Base-by-base conservation (phyloP, 768 basidiomycete genomes). In the Boletus sp. region DNA sequence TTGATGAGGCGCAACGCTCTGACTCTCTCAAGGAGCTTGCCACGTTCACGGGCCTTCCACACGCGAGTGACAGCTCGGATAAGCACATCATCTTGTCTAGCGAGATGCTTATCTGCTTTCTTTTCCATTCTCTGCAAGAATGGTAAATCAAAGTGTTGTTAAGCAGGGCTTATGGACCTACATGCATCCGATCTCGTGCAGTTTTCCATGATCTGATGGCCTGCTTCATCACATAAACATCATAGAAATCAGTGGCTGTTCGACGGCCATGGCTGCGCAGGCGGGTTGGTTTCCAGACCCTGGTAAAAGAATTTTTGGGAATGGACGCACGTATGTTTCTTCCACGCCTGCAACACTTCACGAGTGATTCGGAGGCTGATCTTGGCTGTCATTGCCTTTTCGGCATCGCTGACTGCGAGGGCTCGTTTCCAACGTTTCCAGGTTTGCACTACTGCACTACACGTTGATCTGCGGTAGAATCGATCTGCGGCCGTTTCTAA, bases 41-140 rank as follows among this genome's bases (percentile, higher is more conserved):
- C 84, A 9, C 83, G 79, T 61, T 86, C 85, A 37, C 79, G 80
- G 21, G 87, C 83, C 60, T 79, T 85, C 87, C 87, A 87, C 4
- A 88, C 79, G 44, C 83, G 75, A 61, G 77, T 69, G 43, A 85
- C 72, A 29, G 83, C 86, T 42, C 79, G 78, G 30, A 88, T 54
- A 21, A 87, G 74, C 14, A 84, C 72, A 50, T 74, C 75, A 51
- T 88, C 82, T 62, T 82, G 84, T 41, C 83, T 75, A 43, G 73
- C 72, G 13, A 82, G 51, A 62, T 84, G 79, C 53, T 82, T 87
- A 53, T 73, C 68, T 11, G 82, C 87, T 29, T 80, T 81, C 51
- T 64, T 74, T 62, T 84, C 81, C 67, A 83, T 70, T 19, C 56
- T 64, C 90, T 91, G 59, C n/a, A 62, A 50, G 35, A 21, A 40